Evolutionary conservation across 108 stramenopile genomes (phyloP).

Genomic region (Fragilaria crotonensis): DNA sequence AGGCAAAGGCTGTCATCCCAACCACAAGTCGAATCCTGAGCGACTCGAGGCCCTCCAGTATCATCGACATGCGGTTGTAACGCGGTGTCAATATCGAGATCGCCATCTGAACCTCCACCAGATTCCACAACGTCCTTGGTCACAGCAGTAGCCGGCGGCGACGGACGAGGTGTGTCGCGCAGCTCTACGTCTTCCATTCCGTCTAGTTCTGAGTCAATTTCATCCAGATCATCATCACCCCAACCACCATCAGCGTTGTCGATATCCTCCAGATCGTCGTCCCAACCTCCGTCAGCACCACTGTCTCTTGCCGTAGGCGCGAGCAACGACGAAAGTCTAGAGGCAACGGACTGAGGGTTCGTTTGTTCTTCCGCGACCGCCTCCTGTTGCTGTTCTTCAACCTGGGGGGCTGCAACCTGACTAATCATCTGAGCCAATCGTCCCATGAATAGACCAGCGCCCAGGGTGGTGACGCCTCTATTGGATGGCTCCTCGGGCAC

Average conservation of each 20-base stretch:
- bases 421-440: background rate
- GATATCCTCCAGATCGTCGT: background rate
- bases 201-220: too few relatives aligned
- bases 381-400: background rate
- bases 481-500: background rate
- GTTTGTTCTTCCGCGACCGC: background rate
- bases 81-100: too few relatives aligned
- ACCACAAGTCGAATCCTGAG: too few relatives aligned
- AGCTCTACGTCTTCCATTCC: too few relatives aligned
- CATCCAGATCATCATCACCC: background rate
- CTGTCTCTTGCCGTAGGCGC: background rate
- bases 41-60: too few relatives aligned
- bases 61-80: too few relatives aligned
- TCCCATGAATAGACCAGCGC: background rate
- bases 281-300: background rate
- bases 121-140: too few relatives aligned
- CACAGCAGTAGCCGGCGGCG: too few relatives aligned
- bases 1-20: background rate
- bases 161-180: too few relatives aligned
- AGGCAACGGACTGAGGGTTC: background rate
- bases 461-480: background rate
- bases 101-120: too few relatives aligned
- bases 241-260: background rate
- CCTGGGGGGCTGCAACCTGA: background rate
- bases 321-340: background rate